Percentiles rank a stretch among this genome's conserved stretches.
Conservation (phyloP, 495 filamentous ascomycete species). For the Penicillium psychrofluorescens region DNA sequence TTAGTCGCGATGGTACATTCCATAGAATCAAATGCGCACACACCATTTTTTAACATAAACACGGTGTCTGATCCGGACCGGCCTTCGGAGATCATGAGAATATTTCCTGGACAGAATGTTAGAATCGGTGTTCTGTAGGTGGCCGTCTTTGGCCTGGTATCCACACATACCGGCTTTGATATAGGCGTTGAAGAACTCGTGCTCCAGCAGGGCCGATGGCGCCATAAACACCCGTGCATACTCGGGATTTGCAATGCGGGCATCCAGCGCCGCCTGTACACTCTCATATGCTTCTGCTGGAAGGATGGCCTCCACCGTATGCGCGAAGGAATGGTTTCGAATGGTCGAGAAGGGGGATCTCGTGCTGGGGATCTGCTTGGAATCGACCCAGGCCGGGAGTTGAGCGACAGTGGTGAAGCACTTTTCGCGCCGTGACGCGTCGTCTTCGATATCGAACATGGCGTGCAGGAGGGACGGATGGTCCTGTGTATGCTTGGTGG, state of each 20-base stretch:
- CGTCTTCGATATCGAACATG: conserved; percentile 54
- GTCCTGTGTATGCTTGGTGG: not conserved
- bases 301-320: conserved; percentile 72
- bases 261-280: conserved; percentile 47
- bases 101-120: conserved; percentile 51
- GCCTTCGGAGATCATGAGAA: conserved; percentile 89
- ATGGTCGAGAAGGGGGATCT: conserved; percentile 69
- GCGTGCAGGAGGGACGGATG: not conserved
- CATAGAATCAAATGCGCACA: conserved; percentile 1
- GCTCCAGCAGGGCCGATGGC: conserved; percentile 60
- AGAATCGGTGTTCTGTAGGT: not conserved
- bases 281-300: conserved; percentile 57
- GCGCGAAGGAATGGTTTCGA: conserved; percentile 60
- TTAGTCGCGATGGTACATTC: too few species aligned
- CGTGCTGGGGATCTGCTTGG: conserved; percentile 62
- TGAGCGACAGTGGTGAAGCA: conserved; percentile 63
- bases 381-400: conserved; percentile 58
- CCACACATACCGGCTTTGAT: conserved; percentile 68
- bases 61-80: conserved; percentile 70
- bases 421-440: conserved; percentile 56
- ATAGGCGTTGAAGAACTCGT: conserved; percentile 78
- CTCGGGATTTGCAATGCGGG: conserved; percentile 29
- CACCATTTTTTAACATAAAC: conserved; percentile 67
- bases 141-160: not conserved
- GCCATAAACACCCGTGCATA: conserved; percentile 73